phyloP scores from a whole-genome alignment of 495 filamentous ascomycete genomes.

The Aspergillus olivimuriae region DNA sequence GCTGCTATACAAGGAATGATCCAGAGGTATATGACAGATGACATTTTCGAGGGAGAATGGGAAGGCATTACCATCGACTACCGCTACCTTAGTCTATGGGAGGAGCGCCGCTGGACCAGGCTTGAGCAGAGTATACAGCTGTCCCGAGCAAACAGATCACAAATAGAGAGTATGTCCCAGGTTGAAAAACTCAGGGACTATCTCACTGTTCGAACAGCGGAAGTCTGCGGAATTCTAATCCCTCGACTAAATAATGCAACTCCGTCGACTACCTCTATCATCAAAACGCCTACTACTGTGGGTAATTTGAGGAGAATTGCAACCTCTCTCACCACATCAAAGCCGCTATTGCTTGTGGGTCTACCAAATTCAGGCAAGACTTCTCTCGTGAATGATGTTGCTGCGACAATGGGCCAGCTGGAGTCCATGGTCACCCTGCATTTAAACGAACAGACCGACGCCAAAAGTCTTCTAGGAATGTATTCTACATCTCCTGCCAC shows the following conservation, averaged over 20 bases:
- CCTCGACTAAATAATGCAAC: constrained; percentile 52
- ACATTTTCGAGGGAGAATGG: constrained; percentile 59
- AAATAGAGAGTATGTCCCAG: constrained; percentile 19
- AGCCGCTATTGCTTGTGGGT: constrained; percentile 75
- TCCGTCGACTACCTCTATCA: constrained; percentile 45
- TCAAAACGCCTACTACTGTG: constrained; percentile 64
- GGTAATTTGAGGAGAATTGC: constrained; percentile 66
- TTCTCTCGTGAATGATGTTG: constrained; percentile 73
- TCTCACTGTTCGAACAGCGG: constrained; percentile 44
- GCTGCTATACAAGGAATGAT: constrained; percentile 65
- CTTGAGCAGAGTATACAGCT: constrained; percentile 22
- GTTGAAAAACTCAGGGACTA: constrained; percentile 32
- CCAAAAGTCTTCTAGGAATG: constrained; percentile 87
- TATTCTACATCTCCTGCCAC: constrained; percentile 80
- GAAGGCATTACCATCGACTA: constrained; percentile 79
- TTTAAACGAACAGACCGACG: constrained; percentile 95
- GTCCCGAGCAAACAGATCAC: constrained; percentile 16
- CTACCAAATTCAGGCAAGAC: constrained; percentile 88
- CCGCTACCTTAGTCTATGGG: constrained; percentile 75
- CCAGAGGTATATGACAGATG: constrained; percentile 51
- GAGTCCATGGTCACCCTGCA: constrained; percentile 82
- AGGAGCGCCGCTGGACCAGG: constrained; percentile 48
- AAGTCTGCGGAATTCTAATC: constrained; percentile 59
- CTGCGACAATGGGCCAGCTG: constrained; percentile 64
- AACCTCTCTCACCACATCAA: constrained; percentile 51